phyloP scores from a whole-genome alignment of 164 flowering plant species.

The Stephania cephalantha region DNA sequence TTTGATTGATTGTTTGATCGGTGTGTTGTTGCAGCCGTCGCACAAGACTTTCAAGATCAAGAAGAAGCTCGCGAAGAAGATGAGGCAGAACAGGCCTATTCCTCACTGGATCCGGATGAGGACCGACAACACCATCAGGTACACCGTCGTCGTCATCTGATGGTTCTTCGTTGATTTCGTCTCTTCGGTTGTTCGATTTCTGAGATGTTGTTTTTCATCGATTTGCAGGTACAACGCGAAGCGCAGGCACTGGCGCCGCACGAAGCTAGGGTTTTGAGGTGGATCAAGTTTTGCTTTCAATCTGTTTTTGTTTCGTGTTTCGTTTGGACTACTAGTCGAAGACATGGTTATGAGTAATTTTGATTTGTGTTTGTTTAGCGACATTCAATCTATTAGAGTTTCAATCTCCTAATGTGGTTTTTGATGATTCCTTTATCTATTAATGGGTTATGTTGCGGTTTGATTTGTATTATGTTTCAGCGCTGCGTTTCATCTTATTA shows the following conservation, averaged over 20 bases:
- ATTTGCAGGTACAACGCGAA: constrained; percentile 56
- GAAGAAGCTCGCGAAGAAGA: constrained; percentile 65
- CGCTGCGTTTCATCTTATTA: too few species aligned
- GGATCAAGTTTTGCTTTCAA: neutral
- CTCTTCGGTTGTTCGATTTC: neutral
- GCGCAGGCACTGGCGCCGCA: constrained; percentile 74
- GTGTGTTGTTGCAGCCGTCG: constrained; percentile 36
- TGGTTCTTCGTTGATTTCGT: neutral
- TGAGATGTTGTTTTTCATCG: neutral
- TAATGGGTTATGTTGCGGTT: neutral
- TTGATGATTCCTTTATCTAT: neutral
- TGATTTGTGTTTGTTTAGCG: neutral
- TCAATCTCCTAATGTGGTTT: neutral
- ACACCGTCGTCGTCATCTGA: neutral
- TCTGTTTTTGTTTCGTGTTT: neutral
- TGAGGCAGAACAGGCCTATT: constrained; percentile 62
- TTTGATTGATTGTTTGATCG: neutral
- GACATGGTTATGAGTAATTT: neutral
- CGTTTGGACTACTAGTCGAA: neutral
- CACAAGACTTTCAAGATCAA: constrained; percentile 53
- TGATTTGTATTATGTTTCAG: too few species aligned
- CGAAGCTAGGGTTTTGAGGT: constrained; percentile 61
- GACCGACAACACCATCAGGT: constrained; percentile 60
- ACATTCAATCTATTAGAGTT: neutral
- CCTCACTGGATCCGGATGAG: constrained; percentile 56